These are phyloP conservation scores for Rehmannia glutinosa DNA, from an alignment of 257 asterid species.

Conservation along the genomic window DNA sequence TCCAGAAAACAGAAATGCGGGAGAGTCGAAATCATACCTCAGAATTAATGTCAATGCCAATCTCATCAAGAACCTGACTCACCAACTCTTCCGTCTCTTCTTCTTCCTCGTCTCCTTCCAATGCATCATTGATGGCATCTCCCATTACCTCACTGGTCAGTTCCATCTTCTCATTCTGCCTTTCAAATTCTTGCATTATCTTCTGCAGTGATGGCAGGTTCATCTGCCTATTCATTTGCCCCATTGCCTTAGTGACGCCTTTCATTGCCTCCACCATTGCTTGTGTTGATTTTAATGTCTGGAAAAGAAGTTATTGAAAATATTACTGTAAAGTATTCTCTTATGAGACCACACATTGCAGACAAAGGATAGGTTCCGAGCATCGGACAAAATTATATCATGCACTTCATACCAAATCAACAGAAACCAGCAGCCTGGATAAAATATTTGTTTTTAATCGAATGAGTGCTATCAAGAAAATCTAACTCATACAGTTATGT, in stretches of 20 bases:
- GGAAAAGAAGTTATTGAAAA: constrained; percentile 13
- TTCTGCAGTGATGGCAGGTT: constrained; percentile 91
- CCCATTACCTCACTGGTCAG: constrained; percentile 92
- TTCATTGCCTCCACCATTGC: constrained; percentile 99
- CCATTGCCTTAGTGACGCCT: constrained; percentile 99
- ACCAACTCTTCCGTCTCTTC: constrained; percentile 97
- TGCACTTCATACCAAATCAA: background rate
- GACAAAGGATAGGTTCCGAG: background rate
- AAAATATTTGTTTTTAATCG: background rate
- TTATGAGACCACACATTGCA: background rate
- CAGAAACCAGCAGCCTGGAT: background rate
- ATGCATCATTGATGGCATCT: constrained; percentile 96
- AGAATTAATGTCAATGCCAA: constrained; percentile 80
- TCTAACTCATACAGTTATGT: background rate
- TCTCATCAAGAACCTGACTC: constrained; percentile 95
- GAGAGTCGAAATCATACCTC: constrained; percentile 52
- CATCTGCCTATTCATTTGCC: constrained; percentile 98
- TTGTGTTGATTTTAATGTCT: constrained; percentile 97
- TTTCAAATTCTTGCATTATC: constrained; percentile 98
- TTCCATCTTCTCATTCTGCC: constrained; percentile 96
- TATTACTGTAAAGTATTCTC: background rate
- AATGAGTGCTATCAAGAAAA: background rate
- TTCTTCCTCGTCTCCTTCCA: constrained; percentile 99
- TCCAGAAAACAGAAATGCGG: background rate
- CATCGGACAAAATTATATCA: background rate